Evolutionary conservation across 805 yeast genomes (phyloP), one percentile per base, ranked within the genome.

Genomic region (Candida vartiovaarae): DNA sequence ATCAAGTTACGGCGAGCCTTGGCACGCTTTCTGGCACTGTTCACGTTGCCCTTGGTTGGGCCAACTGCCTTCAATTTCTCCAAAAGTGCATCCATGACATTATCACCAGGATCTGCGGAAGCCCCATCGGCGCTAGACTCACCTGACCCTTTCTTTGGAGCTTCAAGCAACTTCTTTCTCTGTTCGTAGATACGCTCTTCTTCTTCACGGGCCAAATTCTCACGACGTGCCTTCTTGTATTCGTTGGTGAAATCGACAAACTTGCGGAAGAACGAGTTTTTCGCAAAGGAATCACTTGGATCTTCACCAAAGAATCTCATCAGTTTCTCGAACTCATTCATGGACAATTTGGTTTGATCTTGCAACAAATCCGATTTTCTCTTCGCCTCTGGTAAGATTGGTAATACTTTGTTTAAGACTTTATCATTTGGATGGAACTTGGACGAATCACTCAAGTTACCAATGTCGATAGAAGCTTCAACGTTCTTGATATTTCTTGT

Each of bases 11-110:
- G 80, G 51, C 89, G 76, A 44, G 87, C 83, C 53, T 81, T 69
- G 1, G 91, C 95, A 42, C 93, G 71, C 54, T 87, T 78, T 54
- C 95, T 71, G 0, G 95, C 95, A 4, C 88, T 76, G 2, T 86
- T 69, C 1, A 93, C 78, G 49, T 89, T 93, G 5, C 86, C 80
- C 48, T 80, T 78, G 5, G 80, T 65, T 8, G 93, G 85, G 1
- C 91, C 95, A 0, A 93, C 86, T 15, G 90, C 89, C 57, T 89
- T 83, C 56, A 93, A 74, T 57, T 84, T 87, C 60, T 89, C 95
- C 45, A 93, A 71, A 39, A 93, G 69, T 32, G 83, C 77, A 61
- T 93, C 99, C 84, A 93, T 88, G 35, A 88, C 80, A 9, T 69
- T 76, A 6, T 59, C 57, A 28, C 64, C 68, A 32, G 61, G 64